Evolutionary conservation across 176 grass and related monocot species (phyloP).

Genomic region (Canna indica): DNA sequence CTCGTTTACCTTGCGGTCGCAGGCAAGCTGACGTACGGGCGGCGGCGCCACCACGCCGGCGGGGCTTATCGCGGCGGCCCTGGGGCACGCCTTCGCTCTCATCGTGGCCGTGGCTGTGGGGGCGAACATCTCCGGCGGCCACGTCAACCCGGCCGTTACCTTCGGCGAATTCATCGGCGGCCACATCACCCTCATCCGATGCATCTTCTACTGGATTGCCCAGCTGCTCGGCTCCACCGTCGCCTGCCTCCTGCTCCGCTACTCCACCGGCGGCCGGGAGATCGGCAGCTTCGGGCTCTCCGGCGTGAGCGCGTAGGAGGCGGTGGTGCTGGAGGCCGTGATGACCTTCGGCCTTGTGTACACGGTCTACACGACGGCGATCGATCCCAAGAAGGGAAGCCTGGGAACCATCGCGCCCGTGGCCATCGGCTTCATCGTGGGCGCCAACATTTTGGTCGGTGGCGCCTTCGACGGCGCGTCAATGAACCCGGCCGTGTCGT

Average conservation of each 20-base stretch:
- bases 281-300: slow-evolving; percentile 59
- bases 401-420: slow-evolving; percentile 81
- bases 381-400: slow-evolving; percentile 80
- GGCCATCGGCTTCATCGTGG: slow-evolving; percentile 92
- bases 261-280: slow-evolving; percentile 55
- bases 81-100: slow-evolving; percentile 78
- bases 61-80: slow-evolving; percentile 50
- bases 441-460: slow-evolving; percentile 82
- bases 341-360: slow-evolving; percentile 99
- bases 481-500: slow-evolving; percentile 97
- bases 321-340: slow-evolving; percentile 71
- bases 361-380: slow-evolving; percentile 87
- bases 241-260: slow-evolving; percentile 71
- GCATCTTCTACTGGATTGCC: slow-evolving; percentile 79
- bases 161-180: slow-evolving; percentile 90
- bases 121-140: slow-evolving; percentile 96
- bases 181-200: slow-evolving; percentile 86
- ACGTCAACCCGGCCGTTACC: slow-evolving; percentile 94
- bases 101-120: slow-evolving; percentile 80
- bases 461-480: slow-evolving; percentile 77
- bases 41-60: slow-evolving; percentile 27
- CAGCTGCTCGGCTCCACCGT: slow-evolving; percentile 72
- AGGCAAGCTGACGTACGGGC: slow-evolving; percentile 66
- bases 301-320: slow-evolving; percentile 50
- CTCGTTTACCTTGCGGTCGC: slow-evolving; percentile 8